phyloP scores from a whole-genome alignment of 75 land plant genomes.

The Isoetes taiwanensis region DNA sequence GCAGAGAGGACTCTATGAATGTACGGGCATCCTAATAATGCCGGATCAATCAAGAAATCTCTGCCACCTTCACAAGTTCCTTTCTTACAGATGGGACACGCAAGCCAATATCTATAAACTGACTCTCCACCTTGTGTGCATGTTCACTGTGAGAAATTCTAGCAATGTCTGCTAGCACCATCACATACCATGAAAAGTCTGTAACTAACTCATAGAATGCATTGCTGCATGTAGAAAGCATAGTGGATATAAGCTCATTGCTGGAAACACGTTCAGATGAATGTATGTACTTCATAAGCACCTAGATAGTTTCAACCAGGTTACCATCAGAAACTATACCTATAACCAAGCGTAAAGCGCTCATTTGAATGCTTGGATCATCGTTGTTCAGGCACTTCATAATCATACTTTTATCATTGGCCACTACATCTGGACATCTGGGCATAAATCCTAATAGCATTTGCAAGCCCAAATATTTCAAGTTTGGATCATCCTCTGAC shows the following conservation, averaged over 20 bases:
- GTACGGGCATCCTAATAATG: constrained; percentile 51
- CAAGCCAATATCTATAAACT: constrained; percentile 76
- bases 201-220: constrained; percentile 57
- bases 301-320: constrained; percentile 47
- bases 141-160: constrained; percentile 57
- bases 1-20: constrained; percentile 58
- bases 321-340: constrained; percentile 68
- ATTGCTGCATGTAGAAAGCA: constrained; percentile 59
- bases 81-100: constrained; percentile 71
- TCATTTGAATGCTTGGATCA: constrained; percentile 58
- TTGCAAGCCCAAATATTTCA: constrained; percentile 71
- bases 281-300: constrained; percentile 46
- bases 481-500: constrained; percentile 62
- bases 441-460: constrained; percentile 39
- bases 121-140: constrained; percentile 81
- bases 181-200: constrained; percentile 93
- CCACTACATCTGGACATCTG: constrained; percentile 50
- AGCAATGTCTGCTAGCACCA: constrained; percentile 64
- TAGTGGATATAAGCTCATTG: constrained; percentile 63
- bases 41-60: constrained; percentile 76
- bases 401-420: constrained; percentile 55
- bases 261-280: constrained; percentile 63
- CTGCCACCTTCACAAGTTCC: constrained; percentile 56
- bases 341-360: constrained; percentile 55
- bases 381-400: constrained; percentile 50